These are phyloP conservation scores for Pythium utonaiense DNA, from an alignment of 352 stramenopile species.

Conservation along the genomic window DNA sequence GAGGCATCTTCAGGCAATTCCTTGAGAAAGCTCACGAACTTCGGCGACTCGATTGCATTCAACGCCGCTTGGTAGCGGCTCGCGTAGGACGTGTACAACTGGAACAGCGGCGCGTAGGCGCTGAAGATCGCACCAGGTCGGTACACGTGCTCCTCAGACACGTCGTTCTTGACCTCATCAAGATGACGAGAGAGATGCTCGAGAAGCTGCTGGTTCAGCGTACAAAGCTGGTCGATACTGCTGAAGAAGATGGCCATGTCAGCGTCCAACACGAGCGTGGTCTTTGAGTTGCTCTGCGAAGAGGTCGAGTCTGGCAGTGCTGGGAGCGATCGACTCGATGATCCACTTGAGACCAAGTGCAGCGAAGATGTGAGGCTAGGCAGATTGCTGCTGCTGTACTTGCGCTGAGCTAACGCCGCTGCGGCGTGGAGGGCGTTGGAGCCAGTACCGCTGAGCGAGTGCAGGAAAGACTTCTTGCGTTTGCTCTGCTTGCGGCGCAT, in stretches of 20 bases:
- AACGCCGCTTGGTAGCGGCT: conserved; percentile 72
- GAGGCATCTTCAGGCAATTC: conserved; percentile 66
- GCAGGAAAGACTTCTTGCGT: conserved; percentile 53
- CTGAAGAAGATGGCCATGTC: conserved; percentile 88
- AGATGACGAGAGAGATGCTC: conserved; percentile 80
- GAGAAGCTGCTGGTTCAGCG: conserved; percentile 84
- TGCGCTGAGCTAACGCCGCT: conserved; percentile 28
- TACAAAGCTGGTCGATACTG: conserved; percentile 87
- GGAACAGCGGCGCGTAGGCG: conserved; percentile 78
- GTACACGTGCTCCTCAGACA: conserved; percentile 25
- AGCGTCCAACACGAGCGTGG: conserved; percentile 62
- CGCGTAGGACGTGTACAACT: conserved; percentile 84
- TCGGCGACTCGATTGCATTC: conserved; percentile 63
- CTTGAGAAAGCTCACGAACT: conserved; percentile 70
- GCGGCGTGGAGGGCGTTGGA: conserved; percentile 31
- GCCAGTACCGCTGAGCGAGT: conserved; percentile 43
- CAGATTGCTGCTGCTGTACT: conserved; percentile 45
- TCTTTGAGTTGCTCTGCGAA: not conserved
- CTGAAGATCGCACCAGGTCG: conserved; percentile 76
- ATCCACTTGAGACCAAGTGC: conserved; percentile 12
- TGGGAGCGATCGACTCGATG: conserved; percentile 15
- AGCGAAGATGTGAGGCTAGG: conserved; percentile 31
- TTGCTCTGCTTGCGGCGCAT: conserved; percentile 64
- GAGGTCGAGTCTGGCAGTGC: not conserved
- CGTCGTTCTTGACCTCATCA: conserved; percentile 49